These are phyloP conservation scores for Phoma sp. DNA, from an alignment of 2,329 filamentous ascomycete species.

Conservation along the genomic window DNA sequence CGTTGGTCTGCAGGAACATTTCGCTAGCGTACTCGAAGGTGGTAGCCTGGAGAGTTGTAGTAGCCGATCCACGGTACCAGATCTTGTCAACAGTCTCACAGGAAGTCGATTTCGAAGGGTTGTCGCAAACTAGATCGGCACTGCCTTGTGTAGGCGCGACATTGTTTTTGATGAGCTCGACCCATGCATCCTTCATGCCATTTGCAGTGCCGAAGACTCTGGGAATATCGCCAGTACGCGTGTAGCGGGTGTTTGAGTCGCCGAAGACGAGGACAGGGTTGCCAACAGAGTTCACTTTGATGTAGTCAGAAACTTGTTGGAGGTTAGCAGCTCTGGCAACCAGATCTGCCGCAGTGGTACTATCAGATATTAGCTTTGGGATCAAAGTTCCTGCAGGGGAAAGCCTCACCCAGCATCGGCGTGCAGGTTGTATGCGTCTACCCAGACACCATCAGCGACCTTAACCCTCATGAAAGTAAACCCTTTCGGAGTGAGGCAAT, in stretches of 20 bases:
- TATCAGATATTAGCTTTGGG: slow-evolving; percentile 7
- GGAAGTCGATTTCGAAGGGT: slow-evolving; percentile 57
- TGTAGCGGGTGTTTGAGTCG: slow-evolving; percentile 71
- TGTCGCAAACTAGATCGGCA: slow-evolving; percentile 57
- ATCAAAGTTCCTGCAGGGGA: no score
- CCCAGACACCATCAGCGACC: slow-evolving; percentile 59
- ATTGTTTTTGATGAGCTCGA: slow-evolving; percentile 55
- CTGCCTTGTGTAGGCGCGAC: slow-evolving; percentile 30
- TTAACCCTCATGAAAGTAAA: slow-evolving; percentile 70
- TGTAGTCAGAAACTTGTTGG: slow-evolving; percentile 64
- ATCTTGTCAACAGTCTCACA: slow-evolving; percentile 74
- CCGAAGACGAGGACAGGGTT: slow-evolving; percentile 69
- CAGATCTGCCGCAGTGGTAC: slow-evolving; percentile 58
- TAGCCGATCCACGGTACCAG: slow-evolving; percentile 62
- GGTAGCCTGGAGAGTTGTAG: slow-evolving; percentile 56
- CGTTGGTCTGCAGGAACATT: slow-evolving; percentile 64
- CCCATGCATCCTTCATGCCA: slow-evolving; percentile 64
- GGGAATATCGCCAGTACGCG: slow-evolving; percentile 61
- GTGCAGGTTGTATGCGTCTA: slow-evolving; percentile 72
- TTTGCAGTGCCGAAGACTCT: slow-evolving; percentile 58
- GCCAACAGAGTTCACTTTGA: slow-evolving; percentile 61
- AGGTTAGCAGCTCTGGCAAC: slow-evolving; percentile 65
- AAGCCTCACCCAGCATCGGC: slow-evolving; percentile 63
- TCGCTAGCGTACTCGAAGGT: slow-evolving; percentile 62
- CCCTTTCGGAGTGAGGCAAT: slow-evolving; percentile 73